These are phyloP conservation scores for Rosa lucieae DNA, from an alignment of 306 rosid species.

Conservation along the genomic window DNA sequence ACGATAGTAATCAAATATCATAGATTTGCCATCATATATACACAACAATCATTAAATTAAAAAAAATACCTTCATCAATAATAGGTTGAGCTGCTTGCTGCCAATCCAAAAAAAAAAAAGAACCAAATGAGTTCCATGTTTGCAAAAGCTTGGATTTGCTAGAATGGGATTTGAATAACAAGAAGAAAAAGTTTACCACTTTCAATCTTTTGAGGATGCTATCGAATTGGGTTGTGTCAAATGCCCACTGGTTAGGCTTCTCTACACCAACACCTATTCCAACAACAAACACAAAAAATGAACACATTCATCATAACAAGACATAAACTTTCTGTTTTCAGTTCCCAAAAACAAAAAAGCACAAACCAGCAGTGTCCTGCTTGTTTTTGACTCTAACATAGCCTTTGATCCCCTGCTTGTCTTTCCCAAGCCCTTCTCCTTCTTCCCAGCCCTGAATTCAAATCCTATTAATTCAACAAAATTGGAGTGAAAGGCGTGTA, in stretches of 20 bases:
- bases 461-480: not conserved
- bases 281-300: not conserved
- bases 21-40: not conserved
- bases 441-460: conserved; percentile 94
- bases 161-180: not conserved
- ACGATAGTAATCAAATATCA: conserved; percentile 8
- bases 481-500: not conserved
- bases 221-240: conserved; percentile 89
- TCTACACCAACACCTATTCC: conserved; percentile 74
- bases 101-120: conserved; percentile 2
- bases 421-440: conserved; percentile 98
- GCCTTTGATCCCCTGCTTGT: conserved; percentile 94
- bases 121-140: not conserved
- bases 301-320: not conserved
- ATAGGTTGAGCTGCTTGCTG: conserved; percentile 68
- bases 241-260: conserved; percentile 94
- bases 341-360: not conserved
- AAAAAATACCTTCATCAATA: conserved; percentile 47
- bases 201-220: conserved; percentile 86
- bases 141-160: not conserved
- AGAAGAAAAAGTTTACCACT: conserved; percentile 55
- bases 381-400: conserved; percentile 77
- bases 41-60: not conserved
- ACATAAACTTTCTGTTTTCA: not conserved
- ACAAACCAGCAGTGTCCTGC: conserved; percentile 78